Evolutionary conservation across 306 rosid species (phyloP).

Genomic region (Fragaria ananassa): DNA sequence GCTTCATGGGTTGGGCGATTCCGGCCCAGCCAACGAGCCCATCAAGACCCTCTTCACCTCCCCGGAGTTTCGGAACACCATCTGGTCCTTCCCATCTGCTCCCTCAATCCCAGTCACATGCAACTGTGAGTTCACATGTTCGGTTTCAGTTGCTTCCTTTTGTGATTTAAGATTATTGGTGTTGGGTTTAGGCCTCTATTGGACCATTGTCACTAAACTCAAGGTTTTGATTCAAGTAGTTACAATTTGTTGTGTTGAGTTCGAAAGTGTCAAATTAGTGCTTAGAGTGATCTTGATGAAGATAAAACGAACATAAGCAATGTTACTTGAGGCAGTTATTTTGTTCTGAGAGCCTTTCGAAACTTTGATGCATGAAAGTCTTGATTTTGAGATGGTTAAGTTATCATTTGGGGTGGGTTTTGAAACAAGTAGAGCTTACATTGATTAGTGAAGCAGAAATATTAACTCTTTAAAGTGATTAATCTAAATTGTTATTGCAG

Average conservation of each 20-base stretch:
- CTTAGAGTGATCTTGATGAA: background rate
- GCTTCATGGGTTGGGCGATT: slow-evolving; percentile 90
- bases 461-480: background rate
- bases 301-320: background rate
- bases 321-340: background rate
- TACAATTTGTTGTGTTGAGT: background rate
- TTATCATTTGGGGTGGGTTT: background rate
- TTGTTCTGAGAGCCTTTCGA: background rate
- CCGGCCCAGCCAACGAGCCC: slow-evolving; percentile 92
- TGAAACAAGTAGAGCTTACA: background rate
- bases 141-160: background rate
- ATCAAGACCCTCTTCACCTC: slow-evolving; percentile 75
- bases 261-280: too few species aligned
- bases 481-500: slow-evolving; percentile 42
- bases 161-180: background rate
- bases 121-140: slow-evolving; percentile 47
- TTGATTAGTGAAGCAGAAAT: background rate
- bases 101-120: slow-evolving; percentile 79
- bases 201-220: background rate
- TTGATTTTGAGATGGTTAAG: background rate
- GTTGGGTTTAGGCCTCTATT: background rate
- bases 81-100: slow-evolving; percentile 88
- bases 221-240: background rate
- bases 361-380: too few species aligned
- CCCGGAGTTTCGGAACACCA: slow-evolving; percentile 53